Evolutionary conservation across 139 green algal genomes (phyloP).

Genomic region (Yamagishiella unicocca): DNA sequence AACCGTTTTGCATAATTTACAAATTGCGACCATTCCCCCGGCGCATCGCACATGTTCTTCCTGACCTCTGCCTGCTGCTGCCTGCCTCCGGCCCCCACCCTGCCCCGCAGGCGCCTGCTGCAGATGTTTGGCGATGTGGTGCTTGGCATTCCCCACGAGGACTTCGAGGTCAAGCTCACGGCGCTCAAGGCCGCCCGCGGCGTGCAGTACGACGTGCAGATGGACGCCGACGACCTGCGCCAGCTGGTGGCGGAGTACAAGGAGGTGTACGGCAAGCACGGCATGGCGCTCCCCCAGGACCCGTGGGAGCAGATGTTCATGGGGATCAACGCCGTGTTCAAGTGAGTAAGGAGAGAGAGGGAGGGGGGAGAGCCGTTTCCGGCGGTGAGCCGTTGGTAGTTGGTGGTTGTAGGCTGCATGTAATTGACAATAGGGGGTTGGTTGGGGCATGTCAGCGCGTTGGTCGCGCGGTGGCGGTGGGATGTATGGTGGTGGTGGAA

Average conservation of each 20-base stretch:
- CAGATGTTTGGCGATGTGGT: slow-evolving; percentile 92
- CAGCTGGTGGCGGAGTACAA: slow-evolving; percentile 69
- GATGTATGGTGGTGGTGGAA: background rate
- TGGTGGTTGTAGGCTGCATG: no score
- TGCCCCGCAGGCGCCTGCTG: slow-evolving; percentile 66
- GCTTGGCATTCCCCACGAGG: slow-evolving; percentile 80
- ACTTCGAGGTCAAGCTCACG: slow-evolving; percentile 83
- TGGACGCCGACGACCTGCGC: slow-evolving; percentile 78
- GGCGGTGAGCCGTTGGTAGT: no score
- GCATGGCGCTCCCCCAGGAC: slow-evolving; percentile 72
- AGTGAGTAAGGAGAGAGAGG: slow-evolving; percentile 52
- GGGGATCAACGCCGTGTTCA: slow-evolving; percentile 79
- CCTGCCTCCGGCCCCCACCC: background rate
- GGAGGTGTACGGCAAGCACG: slow-evolving; percentile 68
- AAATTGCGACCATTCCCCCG: no score
- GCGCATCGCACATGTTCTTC: no score
- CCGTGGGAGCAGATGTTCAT: slow-evolving; percentile 76
- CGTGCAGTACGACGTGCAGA: slow-evolving; percentile 83
- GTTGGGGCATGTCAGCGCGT: background rate
- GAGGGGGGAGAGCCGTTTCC: no score
- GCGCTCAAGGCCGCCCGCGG: slow-evolving; percentile 70
- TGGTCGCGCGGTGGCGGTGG: background rate
- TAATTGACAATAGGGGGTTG: no score
- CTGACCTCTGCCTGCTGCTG: no score
- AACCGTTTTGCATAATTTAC: no score